A percentile compares a stretch with the other conserved stretches of the same genome.
phyloP scores from a whole-genome alignment of 2,329 filamentous ascomycete species.

The Sporothrix protearum region DNA sequence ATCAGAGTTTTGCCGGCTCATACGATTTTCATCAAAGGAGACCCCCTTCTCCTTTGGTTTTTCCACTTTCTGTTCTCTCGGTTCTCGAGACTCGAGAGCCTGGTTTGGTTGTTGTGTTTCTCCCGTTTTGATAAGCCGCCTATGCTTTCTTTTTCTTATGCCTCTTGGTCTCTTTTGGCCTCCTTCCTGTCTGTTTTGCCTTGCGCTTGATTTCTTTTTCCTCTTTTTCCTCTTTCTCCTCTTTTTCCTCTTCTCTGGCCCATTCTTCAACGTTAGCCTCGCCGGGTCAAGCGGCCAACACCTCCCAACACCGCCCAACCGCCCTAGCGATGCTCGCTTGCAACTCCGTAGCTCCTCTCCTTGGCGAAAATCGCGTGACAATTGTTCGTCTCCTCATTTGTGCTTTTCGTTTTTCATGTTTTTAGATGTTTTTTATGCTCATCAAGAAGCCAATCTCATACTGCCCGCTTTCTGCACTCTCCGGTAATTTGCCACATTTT shows the following conservation, averaged over 20 bases:
- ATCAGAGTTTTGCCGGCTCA: not conserved
- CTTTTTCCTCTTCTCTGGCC: not conserved
- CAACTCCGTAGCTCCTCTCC: not conserved
- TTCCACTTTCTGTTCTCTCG: not conserved
- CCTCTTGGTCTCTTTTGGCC: too few species aligned
- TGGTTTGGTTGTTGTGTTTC: not conserved
- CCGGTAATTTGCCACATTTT: not conserved
- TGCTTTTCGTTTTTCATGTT: not conserved
- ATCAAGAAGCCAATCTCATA: too few species aligned
- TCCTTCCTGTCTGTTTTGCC: not conserved
- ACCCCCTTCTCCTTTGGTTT: not conserved
- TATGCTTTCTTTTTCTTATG: not conserved
- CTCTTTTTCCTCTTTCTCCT: too few species aligned
- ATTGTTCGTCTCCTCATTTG: not conserved
- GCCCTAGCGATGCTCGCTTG: not conserved
- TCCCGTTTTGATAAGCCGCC: not conserved
- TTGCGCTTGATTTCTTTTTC: not conserved
- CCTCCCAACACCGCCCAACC: not conserved
- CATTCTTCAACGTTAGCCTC: not conserved
- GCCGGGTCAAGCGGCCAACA: constrained; percentile 1
- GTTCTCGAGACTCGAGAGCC: not conserved
- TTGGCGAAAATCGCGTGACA: not conserved
- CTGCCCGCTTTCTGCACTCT: not conserved
- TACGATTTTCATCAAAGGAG: not conserved
- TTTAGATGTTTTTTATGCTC: too few species aligned